phyloP scores from a whole-genome alignment of 305 asterid genomes.

The Fraxinus latifolia region DNA sequence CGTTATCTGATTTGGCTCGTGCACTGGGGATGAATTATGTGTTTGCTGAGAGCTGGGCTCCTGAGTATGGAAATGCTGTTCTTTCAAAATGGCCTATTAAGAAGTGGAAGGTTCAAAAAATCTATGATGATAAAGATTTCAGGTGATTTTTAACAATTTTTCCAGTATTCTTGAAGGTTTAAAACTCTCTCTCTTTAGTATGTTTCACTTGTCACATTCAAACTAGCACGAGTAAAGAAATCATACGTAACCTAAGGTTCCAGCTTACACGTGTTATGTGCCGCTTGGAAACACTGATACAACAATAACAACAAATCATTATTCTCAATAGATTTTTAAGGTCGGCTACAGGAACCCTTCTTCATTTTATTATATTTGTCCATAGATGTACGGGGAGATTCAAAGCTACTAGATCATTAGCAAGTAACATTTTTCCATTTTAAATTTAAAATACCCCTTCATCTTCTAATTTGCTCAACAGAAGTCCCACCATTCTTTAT shows the following conservation, averaged over 20 bases:
- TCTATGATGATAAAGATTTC: slow-evolving; percentile 82
- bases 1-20: slow-evolving; percentile 75
- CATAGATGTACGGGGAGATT: neutral
- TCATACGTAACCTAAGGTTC: neutral
- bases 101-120: slow-evolving; percentile 67
- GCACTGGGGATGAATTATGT: slow-evolving; percentile 81
- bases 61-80: slow-evolving; percentile 92
- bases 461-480: neutral
- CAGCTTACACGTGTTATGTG: neutral
- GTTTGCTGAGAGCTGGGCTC: slow-evolving; percentile 99
- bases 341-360: neutral
- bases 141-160: slow-evolving; percentile 37
- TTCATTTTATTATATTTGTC: neutral
- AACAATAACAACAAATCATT: neutral
- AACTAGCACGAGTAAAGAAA: neutral
- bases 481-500: neutral
- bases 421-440: neutral
- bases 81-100: slow-evolving; percentile 87
- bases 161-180: neutral
- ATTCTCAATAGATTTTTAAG: neutral
- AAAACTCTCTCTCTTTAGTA: neutral
- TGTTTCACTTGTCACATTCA: neutral
- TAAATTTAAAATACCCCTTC: neutral
- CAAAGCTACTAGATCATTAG: neutral
- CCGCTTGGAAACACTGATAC: neutral